A percentile compares a stretch with the other conserved stretches of the same genome.
These are phyloP conservation scores for Glycine latifolia DNA, from an alignment of 306 rosid species.

Conservation along the genomic window DNA sequence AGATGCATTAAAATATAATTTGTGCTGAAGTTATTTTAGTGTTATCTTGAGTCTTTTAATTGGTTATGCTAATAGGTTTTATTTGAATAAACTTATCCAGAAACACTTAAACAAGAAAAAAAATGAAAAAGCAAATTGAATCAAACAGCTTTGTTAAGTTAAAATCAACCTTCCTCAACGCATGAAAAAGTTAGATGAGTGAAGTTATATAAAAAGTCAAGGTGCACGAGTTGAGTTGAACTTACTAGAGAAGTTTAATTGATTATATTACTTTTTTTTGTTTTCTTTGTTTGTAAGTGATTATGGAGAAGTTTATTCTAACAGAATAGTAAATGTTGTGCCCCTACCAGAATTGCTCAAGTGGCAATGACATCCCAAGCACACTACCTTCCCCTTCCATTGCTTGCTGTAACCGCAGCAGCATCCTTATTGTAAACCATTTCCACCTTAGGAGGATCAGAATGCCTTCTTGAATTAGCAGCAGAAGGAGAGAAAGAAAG, in stretches of 20 bases:
- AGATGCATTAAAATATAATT: neutral
- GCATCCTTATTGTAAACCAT: slow-evolving; percentile 13
- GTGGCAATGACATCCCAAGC: neutral
- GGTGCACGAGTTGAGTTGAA: neutral
- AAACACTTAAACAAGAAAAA: neutral
- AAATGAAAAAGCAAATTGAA: neutral
- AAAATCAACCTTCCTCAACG: neutral
- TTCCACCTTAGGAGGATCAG: slow-evolving; percentile 65
- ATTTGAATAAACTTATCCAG: neutral
- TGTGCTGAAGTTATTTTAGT: neutral
- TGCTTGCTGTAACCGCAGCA: neutral
- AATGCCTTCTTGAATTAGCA: slow-evolving; percentile 59
- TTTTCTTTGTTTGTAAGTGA: neutral
- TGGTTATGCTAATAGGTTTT: neutral
- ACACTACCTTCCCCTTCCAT: slow-evolving; percentile 36
- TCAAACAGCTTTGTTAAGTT: neutral
- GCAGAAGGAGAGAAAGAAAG: slow-evolving; percentile 63
- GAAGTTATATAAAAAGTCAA: neutral
- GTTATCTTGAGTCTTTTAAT: neutral
- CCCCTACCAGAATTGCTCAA: neutral
- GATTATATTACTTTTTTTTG: neutral
- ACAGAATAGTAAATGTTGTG: neutral
- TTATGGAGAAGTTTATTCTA: neutral
- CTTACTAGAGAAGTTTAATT: neutral
- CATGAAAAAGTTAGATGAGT: neutral